A percentile compares a stretch with the other conserved stretches of the same genome.
Conservation (phyloP, 768 basidiomycete species). For the Pleurotus salmoneostramineus region DNA sequence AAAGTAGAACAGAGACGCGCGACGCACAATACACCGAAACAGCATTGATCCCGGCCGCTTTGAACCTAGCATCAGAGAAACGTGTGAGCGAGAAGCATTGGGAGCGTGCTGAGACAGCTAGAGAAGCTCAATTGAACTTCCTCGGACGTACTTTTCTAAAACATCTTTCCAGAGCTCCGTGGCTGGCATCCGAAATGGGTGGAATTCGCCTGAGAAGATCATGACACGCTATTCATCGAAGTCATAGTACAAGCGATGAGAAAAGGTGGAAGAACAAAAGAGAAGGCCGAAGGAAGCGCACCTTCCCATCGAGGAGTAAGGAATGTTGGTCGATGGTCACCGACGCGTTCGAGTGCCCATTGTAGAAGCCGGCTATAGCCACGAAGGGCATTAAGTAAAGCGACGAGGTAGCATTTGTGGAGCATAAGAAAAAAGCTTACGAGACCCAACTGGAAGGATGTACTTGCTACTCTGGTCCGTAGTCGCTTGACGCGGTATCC, state of each 20-base stretch:
- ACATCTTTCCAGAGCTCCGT: slow-evolving; percentile 67
- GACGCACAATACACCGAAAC: slow-evolving; percentile 53
- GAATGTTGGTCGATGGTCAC: slow-evolving; percentile 34
- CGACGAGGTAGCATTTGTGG: background rate
- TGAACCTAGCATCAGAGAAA: slow-evolving; percentile 20
- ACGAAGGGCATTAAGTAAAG: background rate
- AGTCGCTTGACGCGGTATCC: slow-evolving; percentile 14
- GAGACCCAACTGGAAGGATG: slow-evolving; percentile 18
- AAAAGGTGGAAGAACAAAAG: background rate
- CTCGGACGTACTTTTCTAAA: slow-evolving; percentile 43
- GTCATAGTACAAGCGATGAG: background rate
- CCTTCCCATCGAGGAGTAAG: slow-evolving; percentile 29
- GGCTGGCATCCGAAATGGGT: slow-evolving; percentile 63
- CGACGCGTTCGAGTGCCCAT: slow-evolving; percentile 24
- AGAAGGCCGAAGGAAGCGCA: slow-evolving; percentile 3
- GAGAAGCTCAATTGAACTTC: background rate
- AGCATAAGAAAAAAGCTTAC: slow-evolving; percentile 5
- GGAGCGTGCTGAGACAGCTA: background rate
- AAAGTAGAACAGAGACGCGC: too few relatives aligned
- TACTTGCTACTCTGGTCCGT: slow-evolving; percentile 19
- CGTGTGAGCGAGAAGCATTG: too few relatives aligned
- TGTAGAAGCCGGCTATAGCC: slow-evolving; percentile 16
- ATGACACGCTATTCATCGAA: slow-evolving; percentile 33
- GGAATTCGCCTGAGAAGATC: slow-evolving; percentile 66
- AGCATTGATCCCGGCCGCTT: slow-evolving; percentile 65